A percentile compares a stretch with the other conserved stretches of the same genome.
These are phyloP conservation scores for Septoria petroselini DNA, from an alignment of 2,329 filamentous ascomycete species.

Conservation along the genomic window DNA sequence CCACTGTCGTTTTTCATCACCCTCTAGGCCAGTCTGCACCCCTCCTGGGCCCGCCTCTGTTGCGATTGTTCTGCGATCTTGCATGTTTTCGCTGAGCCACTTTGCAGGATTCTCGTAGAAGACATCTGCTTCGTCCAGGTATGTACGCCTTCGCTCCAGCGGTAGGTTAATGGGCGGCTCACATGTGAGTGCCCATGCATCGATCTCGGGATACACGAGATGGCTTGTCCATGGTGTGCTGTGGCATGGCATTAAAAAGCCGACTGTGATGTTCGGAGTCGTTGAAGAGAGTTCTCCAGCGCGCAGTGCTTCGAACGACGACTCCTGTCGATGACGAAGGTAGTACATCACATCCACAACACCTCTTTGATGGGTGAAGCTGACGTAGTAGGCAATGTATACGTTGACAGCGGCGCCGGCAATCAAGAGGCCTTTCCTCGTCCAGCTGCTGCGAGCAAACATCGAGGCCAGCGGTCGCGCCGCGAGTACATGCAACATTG, in stretches of 20 bases:
- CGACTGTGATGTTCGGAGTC: conserved; percentile 50
- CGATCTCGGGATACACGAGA: conserved; percentile 69
- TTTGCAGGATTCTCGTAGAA: conserved; percentile 68
- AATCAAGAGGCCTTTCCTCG: conserved; percentile 53
- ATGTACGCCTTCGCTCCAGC: conserved; percentile 60
- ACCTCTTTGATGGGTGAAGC: conserved; percentile 75
- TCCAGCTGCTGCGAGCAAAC: conserved; percentile 49
- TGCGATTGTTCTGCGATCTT: conserved; percentile 9
- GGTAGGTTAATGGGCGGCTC: conserved; percentile 77
- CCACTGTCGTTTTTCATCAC: conserved; percentile 36
- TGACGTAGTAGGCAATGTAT: conserved; percentile 68
- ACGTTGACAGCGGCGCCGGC: conserved; percentile 63
- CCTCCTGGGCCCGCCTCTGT: neutral
- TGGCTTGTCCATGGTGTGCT: conserved; percentile 92
- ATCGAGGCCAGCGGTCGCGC: conserved; percentile 65
- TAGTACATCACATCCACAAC: conserved; percentile 70
- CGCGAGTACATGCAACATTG: conserved; percentile 76
- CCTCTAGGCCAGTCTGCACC: neutral
- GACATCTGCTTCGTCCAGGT: conserved; percentile 84
- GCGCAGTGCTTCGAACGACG: conserved; percentile 22
- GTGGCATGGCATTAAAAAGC: conserved; percentile 94
- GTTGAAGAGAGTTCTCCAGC: neutral
- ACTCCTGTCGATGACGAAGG: conserved; percentile 60
- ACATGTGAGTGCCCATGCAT: conserved; percentile 82
- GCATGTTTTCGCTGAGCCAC: conserved; percentile 47